These are phyloP conservation scores for Quercus lobata DNA, from an alignment of 331 rosid species.

Conservation along the genomic window DNA sequence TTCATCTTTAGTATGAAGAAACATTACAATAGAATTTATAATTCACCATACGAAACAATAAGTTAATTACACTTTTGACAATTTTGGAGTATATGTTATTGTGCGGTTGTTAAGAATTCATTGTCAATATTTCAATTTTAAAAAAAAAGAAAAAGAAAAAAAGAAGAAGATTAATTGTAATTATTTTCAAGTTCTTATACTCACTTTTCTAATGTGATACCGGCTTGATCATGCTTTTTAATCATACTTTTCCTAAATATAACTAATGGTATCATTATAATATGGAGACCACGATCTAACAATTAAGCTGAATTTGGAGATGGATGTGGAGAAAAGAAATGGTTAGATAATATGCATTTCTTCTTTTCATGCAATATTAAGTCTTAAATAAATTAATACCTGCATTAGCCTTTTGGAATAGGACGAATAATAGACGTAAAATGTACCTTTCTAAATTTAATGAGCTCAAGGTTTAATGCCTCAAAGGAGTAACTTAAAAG, in stretches of 20 bases:
- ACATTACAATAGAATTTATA: neutral
- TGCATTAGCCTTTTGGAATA: neutral
- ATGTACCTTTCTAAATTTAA: neutral
- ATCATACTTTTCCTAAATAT: constrained; percentile 16
- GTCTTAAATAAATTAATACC: neutral
- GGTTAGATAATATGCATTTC: neutral
- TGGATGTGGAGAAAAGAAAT: constrained; percentile 2
- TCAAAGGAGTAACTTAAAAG: neutral
- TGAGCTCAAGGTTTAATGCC: neutral
- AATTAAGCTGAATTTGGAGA: neutral
- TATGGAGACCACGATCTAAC: constrained; percentile 17
- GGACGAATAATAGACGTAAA: neutral
- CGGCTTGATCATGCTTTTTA: constrained; percentile 19
- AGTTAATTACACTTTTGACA: too few relatives aligned
- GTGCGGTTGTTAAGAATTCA: too few relatives aligned
- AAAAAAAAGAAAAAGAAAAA: fast-evolving
- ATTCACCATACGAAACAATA: neutral
- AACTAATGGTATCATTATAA: constrained; percentile 7
- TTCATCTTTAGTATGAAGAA: neutral
- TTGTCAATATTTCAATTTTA: too few relatives aligned
- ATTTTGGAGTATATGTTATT: too few relatives aligned
- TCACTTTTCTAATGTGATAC: too few relatives aligned
- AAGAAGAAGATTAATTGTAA: too few relatives aligned
- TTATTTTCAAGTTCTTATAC: too few relatives aligned
- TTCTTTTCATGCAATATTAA: neutral